Conservation (phyloP, 495 filamentous ascomycete species). For the Annulohypoxylon maeteangense region DNA sequence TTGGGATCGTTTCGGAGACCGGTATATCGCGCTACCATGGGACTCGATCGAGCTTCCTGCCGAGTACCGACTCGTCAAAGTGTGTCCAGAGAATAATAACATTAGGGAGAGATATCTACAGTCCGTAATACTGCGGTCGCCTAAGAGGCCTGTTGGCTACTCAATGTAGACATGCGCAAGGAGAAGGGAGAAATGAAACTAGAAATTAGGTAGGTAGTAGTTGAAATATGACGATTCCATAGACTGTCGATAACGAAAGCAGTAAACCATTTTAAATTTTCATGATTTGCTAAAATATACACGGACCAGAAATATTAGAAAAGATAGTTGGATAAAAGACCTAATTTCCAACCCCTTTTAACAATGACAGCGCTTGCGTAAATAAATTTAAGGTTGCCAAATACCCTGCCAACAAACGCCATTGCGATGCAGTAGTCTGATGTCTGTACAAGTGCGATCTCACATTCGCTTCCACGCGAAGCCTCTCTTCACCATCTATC, state of each 20-base stretch:
- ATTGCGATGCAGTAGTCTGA: conserved; percentile 41
- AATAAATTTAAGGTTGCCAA: conserved; percentile 13
- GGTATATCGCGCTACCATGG: conserved; percentile 34
- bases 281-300: not conserved
- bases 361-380: conserved; percentile 7
- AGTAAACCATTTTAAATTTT: not conserved
- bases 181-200: too few relatives aligned
- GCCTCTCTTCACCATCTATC: not conserved
- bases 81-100: conserved; percentile 39
- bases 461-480: not conserved
- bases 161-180: not conserved
- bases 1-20: conserved; percentile 45
- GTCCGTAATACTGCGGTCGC: conserved; percentile 33
- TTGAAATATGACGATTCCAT: too few relatives aligned
- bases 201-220: too few relatives aligned
- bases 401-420: conserved; percentile 47
- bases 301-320: conserved; percentile 4
- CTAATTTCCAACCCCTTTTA: conserved; percentile 6
- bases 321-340: not conserved
- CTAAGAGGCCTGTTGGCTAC: conserved; percentile 26
- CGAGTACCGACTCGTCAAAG: conserved; percentile 28
- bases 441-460: not conserved
- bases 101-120: conserved; percentile 31
- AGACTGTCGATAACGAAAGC: not conserved
- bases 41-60: not conserved